Evolutionary conservation across 768 basidiomycete species (phyloP).

Genomic region (Kwoniella sp.): DNA sequence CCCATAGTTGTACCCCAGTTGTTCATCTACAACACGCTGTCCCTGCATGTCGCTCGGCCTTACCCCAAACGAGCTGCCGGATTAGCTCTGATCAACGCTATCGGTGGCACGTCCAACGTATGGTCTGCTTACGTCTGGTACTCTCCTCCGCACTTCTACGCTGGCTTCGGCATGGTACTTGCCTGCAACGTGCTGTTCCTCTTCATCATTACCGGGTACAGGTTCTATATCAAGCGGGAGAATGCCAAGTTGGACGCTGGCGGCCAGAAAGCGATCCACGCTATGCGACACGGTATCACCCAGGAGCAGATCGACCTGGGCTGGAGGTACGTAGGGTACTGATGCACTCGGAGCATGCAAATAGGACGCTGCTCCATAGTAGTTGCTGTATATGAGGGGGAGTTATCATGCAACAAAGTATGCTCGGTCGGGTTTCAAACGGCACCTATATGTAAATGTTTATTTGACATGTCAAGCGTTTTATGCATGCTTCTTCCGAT

Average conservation of each 20-base stretch:
- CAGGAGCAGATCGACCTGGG: slow-evolving; percentile 41
- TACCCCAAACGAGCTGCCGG: slow-evolving; percentile 50
- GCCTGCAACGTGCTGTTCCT: slow-evolving; percentile 34
- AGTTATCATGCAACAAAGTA: no score
- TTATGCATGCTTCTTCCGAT: no score
- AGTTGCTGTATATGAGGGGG: neutral
- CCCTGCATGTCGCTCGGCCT: slow-evolving; percentile 46
- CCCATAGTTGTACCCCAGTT: slow-evolving; percentile 45
- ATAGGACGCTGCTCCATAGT: neutral
- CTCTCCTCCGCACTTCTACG: slow-evolving; percentile 36
- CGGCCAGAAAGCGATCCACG: slow-evolving; percentile 23
- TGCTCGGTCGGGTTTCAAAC: no score
- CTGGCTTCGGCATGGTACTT: slow-evolving; percentile 42
- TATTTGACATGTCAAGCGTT: no score
- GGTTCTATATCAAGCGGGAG: slow-evolving; percentile 41
- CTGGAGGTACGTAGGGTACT: slow-evolving; percentile 36
- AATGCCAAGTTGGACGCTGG: slow-evolving; percentile 45
- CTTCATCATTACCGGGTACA: slow-evolving; percentile 38
- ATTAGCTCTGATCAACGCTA: slow-evolving; percentile 46
- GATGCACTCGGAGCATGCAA: neutral
- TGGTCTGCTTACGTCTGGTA: slow-evolving; percentile 41
- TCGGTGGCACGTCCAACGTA: slow-evolving; percentile 42
- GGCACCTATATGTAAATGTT: no score
- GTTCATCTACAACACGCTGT: slow-evolving; percentile 49
- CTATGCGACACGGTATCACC: slow-evolving; percentile 36